Percentiles rank a stretch among this genome's conserved stretches.
Conservation (phyloP, 345 rosid genomes). For the Brassica carinata region DNA sequence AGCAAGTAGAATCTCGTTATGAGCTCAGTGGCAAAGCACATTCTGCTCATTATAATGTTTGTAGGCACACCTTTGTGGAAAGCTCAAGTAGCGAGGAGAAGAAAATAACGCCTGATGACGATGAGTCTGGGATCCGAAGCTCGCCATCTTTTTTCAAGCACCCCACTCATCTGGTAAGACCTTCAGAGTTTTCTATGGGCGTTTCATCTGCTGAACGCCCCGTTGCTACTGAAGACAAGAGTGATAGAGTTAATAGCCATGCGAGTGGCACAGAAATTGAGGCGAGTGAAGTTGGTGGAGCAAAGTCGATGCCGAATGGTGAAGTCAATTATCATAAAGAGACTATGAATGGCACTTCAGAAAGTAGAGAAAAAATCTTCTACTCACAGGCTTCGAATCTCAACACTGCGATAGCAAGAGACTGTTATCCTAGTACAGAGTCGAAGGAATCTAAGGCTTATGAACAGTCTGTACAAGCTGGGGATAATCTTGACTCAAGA, state of each 20-base stretch:
- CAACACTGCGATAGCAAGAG: constrained; percentile 58
- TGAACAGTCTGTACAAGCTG: constrained; percentile 44
- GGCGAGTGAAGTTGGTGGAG: constrained; percentile 64
- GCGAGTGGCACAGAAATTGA: constrained; percentile 53
- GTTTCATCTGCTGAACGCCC: constrained; percentile 57
- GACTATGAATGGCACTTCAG: constrained; percentile 41
- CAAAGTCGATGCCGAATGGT: constrained; percentile 45
- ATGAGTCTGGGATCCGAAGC: constrained; percentile 49
- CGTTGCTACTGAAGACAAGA: constrained; percentile 46
- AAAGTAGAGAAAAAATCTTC: constrained; percentile 53
- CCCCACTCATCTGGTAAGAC: constrained; percentile 57
- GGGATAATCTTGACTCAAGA: constrained; percentile 47
- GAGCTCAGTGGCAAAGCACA: constrained; percentile 52
- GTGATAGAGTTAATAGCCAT: constrained; percentile 44
- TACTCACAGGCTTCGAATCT: constrained; percentile 75
- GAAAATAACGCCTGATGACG: constrained; percentile 51
- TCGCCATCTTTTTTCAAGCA: not conserved
- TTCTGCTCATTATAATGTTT: constrained; percentile 50
- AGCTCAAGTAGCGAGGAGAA: constrained; percentile 51
- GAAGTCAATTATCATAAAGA: constrained; percentile 48
- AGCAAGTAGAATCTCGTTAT: constrained; percentile 41
- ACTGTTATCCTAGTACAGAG: constrained; percentile 44
- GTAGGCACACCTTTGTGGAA: constrained; percentile 54
- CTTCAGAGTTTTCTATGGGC: constrained; percentile 72
- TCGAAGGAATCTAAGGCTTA: constrained; percentile 34